A percentile compares a stretch with the other conserved stretches of the same genome.
phyloP scores from a whole-genome alignment of 2,329 filamentous ascomycete species.

The Hirsutella minnesotensis region DNA sequence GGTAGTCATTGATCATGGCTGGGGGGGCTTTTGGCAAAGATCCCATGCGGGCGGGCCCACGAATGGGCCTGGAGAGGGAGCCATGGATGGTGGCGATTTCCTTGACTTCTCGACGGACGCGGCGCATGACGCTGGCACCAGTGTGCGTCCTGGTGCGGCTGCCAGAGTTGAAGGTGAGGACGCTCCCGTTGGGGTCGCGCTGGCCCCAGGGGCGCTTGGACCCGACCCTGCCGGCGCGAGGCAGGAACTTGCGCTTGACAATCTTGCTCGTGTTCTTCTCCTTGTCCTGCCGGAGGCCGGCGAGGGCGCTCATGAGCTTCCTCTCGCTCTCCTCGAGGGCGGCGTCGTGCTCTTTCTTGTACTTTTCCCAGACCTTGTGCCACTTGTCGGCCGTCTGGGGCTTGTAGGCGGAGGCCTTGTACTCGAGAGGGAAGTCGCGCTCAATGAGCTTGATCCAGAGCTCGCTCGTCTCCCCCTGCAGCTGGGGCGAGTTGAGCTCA shows the following conservation, averaged over 20 bases:
- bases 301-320: conserved; percentile 43
- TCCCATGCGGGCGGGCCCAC: conserved; percentile 16
- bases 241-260: conserved; percentile 36
- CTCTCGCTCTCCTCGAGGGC: conserved; percentile 48
- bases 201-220: conserved; percentile 14
- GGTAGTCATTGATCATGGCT: conserved; percentile 41
- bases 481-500: conserved; percentile 65
- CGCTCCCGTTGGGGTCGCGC: conserved; percentile 17
- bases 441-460: conserved; percentile 73
- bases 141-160: conserved; percentile 39
- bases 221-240: conserved; percentile 25
- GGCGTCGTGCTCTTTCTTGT: conserved; percentile 46
- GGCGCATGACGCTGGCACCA: conserved; percentile 42
- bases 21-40: conserved; percentile 37
- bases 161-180: conserved; percentile 32
- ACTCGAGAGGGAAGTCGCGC: conserved; percentile 59
- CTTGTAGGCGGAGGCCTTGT: conserved; percentile 47
- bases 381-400: conserved; percentile 59
- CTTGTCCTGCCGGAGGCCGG: conserved; percentile 45
- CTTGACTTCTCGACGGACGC: conserved; percentile 42
- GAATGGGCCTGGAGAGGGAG: conserved; percentile 24
- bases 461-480: conserved; percentile 56
- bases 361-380: conserved; percentile 65
- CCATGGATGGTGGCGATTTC: conserved; percentile 39
- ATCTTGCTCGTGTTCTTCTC: conserved; percentile 45